Evolutionary conservation across 306 rosid species (phyloP), one percentile per base, ranked within the genome.

Genomic region (Coriaria nepalensis): DNA sequence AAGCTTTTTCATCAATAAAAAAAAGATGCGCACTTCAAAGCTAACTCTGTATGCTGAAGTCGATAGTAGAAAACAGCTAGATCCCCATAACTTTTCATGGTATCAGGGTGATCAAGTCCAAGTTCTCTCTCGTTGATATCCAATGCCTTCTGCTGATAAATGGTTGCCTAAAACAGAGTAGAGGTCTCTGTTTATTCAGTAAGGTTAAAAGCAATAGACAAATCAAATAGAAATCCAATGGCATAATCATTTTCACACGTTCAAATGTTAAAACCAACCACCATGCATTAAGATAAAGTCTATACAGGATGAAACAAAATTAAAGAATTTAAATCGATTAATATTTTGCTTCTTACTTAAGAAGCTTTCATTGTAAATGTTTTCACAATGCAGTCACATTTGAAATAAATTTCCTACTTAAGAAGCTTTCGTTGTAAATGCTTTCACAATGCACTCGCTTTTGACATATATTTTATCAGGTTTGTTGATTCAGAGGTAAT

Each of bases 91-190:
- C 97, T 90, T 75, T 90, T 90, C 95, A 90, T 90, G 12, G 97
- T 90, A 60, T 90, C 97, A 62, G 97, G 97, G 79, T 90, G 97
- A 77, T 90, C 97, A 63, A 90, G 82, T 70, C 97, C 95, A 41
- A 90, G 95, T 72, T 90, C 97, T 71, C 97, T 84, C 66, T 90
- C 95, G 44, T 90, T 90, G 56, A 90, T 84, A 71, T 90, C 97
- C 68, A 90, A 66, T 36, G 97, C 97, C 53, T 90, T 90, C 68
- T 90, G 97, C 79, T 90, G 97, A 73, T 90, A 90, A 52, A 84
- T 79, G 36, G 97, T 84, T 55, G 97, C 97, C 97, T 88, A 60
- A 43, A 49, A 13, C 58, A 59, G 74, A 56, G 36, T 62, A 58
- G 12, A 9, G n/a, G 13, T 9, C 10, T 13, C 29, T 34, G 56